phyloP scores from a whole-genome alignment of 2,329 filamentous ascomycete genomes.

The Leptographium galeiforme region DNA sequence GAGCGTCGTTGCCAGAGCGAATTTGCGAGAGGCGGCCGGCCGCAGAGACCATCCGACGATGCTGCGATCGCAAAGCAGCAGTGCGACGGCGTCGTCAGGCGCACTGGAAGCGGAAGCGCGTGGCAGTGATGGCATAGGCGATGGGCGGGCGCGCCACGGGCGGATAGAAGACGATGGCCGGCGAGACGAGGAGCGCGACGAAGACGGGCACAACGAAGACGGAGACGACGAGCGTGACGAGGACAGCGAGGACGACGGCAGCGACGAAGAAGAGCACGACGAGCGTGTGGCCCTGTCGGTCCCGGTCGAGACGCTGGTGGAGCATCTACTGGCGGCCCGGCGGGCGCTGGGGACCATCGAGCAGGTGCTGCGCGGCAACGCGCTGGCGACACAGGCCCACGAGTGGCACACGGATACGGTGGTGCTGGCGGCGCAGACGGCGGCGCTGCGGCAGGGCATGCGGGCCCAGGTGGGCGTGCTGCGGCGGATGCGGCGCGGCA shows the following conservation, averaged over 20 bases:
- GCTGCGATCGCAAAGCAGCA: background rate
- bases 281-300: slow-evolving; percentile 12
- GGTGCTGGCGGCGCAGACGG: slow-evolving; percentile 54
- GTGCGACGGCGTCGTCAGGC: background rate
- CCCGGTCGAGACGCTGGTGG: slow-evolving; percentile 64
- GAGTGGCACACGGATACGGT: slow-evolving; percentile 66
- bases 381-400: slow-evolving; percentile 67
- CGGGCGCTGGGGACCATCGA: slow-evolving; percentile 73
- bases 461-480: slow-evolving; percentile 41
- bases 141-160: background rate
- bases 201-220: background rate
- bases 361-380: slow-evolving; percentile 73
- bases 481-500: slow-evolving; percentile 32
- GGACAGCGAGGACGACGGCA: background rate
- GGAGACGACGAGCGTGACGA: background rate
- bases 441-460: slow-evolving; percentile 53
- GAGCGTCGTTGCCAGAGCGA: no score
- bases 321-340: slow-evolving; percentile 76
- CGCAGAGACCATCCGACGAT: background rate
- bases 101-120: no score
- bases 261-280: background rate
- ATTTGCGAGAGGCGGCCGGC: background rate
- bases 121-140: background rate
- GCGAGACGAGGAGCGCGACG: no score
- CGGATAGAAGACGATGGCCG: background rate